Base-by-base conservation (phyloP, 306 rosid genomes). In the Lablab purpureus region DNA sequence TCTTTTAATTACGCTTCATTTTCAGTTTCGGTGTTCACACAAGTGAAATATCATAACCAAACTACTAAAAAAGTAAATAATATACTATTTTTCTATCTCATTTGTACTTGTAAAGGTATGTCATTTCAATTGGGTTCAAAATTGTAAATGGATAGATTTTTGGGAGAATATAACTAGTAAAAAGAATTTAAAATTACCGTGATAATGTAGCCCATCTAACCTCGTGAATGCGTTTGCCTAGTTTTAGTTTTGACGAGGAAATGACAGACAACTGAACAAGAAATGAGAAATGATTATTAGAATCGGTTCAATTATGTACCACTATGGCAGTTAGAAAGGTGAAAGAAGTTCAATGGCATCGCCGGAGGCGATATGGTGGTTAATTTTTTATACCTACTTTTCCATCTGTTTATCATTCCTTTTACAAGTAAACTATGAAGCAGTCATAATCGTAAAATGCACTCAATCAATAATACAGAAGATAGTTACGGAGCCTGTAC, bases 391-490 rank as follows among this genome's bases (percentile, higher is more conserved):
- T 70, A 32, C 17, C 34, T 28, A 47, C 55, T 65, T 75, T 37
- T 72, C 65, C 49, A 62, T 50, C 62, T 56, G 23, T 15, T 51
- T 73, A 74, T 36, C 56, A 67, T 70, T 79, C 60, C 71, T 40
- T 80, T 21, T 59, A 75, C 81, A 84, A 63, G 41, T 74, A 7
- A 78, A 63, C 71, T 45, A 71, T 40, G 65, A 64, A n/a, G 77
- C 74, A 76, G 73, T 62, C 68, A 69, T 27, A 12, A 75, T 60
- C 51, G 60, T 37, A 12, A 68, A 14, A 34, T 47, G 28, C 7
- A 37, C 17, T 36, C 5, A 8, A 37, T 62, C 15, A 65, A 50
- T 17, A 45, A 64, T 21, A 81, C 80, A 81, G 34, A 36, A 54
- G 43, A 77, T 50, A 50, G 70, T 49, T 55, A 52, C 47, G 58